Evolutionary conservation across 2,329 filamentous ascomycete species (phyloP), one percentile per base, ranked within the genome.

Genomic region (Pezicula neosporulosa): DNA sequence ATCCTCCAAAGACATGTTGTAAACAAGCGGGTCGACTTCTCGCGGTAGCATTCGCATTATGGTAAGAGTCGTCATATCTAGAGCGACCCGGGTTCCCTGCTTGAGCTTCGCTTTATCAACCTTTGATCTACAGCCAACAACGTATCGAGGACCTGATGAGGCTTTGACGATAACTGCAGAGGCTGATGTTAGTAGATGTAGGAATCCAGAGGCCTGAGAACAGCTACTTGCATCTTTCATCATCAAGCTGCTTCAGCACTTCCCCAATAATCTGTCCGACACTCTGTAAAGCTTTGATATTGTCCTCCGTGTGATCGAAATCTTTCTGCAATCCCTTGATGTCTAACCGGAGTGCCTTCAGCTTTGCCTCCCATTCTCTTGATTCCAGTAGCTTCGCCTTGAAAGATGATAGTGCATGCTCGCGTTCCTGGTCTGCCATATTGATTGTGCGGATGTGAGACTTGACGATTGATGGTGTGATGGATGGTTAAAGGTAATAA

Each of bases 31-130:
- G 68, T 99, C 94, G 68, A 99, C 95, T 77, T 99, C 94, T 70
- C 94, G 88, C 54, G 94, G 95, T 44, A 99, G 81, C 94, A 99
- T 99, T 66, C 94, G 90, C 94, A 99, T 99, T 73, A 99, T 99
- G 55, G 94, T 99, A 62, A 99, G 87, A 18, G 94, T 99, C 47
- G 94, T 99, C 94, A 99, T 99, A 68, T 99, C 94, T 54, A 99
- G 86, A 33, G 94, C 93, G 50, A 99, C 94, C 66, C 94, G 90
- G 27, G 93, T 97, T 64, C 95, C 95, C 74, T 99, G 94, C 82
- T 97, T 99, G 69, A 99, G 77, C 79, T 97, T 97, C 56, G 80
- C 77, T 77, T 95, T 97, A 78, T 99, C 94, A 66, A 99, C 94
- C 75, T 99, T 99, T 56, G 92, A 97, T 66, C 94, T 87, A 77